Evolutionary conservation across 2,329 filamentous ascomycete species (phyloP).

Genomic region (Byssothecium circinans): DNA sequence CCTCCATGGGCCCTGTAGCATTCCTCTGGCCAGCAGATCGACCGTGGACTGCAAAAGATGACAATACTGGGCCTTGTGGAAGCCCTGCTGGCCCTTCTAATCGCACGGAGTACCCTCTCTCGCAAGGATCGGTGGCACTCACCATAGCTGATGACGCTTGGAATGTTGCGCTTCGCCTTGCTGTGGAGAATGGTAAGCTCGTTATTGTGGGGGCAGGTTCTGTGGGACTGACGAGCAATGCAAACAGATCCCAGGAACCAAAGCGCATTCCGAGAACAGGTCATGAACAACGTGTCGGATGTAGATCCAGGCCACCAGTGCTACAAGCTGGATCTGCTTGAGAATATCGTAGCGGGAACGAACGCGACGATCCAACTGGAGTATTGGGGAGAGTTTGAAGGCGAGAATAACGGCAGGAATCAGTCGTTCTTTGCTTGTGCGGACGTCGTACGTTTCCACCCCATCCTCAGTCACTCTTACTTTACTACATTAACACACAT

Average conservation of each 20-base stretch:
- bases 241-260: constrained; percentile 35
- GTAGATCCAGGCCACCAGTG: constrained; percentile 50
- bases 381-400: constrained; percentile 48
- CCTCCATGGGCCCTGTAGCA: constrained; percentile 58
- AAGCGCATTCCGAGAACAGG: constrained; percentile 44
- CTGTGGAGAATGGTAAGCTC: constrained; percentile 53
- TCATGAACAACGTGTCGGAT: constrained; percentile 41
- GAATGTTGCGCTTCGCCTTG: constrained; percentile 57
- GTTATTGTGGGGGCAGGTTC: neutral
- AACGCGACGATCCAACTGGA: constrained; percentile 53
- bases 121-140: constrained; percentile 58
- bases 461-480: too few relatives aligned
- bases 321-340: constrained; percentile 43
- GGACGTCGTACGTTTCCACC: constrained; percentile 40
- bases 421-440: constrained; percentile 53
- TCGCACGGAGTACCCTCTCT: constrained; percentile 61
- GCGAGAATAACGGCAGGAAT: constrained; percentile 41
- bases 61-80: constrained; percentile 62
- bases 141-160: constrained; percentile 62
- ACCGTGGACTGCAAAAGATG: constrained; percentile 56
- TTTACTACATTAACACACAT: too few relatives aligned
- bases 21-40: constrained; percentile 65
- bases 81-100: constrained; percentile 52
- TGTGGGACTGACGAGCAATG: neutral
- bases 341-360: constrained; percentile 40